Conservation (phyloP, 768 basidiomycete species). For the Mycena rebaudengoi region DNA sequence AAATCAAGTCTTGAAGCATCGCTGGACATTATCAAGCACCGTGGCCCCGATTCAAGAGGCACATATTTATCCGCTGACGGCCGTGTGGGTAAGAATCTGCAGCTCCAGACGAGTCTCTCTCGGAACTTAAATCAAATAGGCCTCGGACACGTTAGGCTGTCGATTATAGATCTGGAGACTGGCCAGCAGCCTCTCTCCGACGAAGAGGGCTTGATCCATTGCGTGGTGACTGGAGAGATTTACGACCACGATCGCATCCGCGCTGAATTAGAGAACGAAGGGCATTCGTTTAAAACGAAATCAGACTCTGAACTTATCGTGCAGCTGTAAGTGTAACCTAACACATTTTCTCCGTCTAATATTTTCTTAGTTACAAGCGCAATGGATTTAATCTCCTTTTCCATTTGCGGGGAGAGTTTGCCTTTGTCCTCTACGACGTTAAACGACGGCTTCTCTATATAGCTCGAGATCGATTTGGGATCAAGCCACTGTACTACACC, state of each 20-base stretch:
- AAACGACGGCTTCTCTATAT: slow-evolving; percentile 11
- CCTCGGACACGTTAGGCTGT: slow-evolving; percentile 10
- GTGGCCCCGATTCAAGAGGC: too few species aligned
- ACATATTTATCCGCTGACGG: neutral
- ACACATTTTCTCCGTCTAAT: neutral
- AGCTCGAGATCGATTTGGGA: slow-evolving; percentile 19
- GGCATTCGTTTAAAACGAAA: slow-evolving; percentile 11
- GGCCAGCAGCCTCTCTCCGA: slow-evolving; percentile 14
- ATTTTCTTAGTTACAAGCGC: slow-evolving; percentile 9
- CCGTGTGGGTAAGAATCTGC: neutral
- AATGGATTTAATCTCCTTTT: slow-evolving; percentile 10
- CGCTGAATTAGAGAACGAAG: too few species aligned
- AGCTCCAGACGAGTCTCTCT: neutral
- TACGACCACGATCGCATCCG: too few species aligned
- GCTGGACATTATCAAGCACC: neutral
- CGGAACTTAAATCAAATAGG: neutral
- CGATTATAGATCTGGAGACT: slow-evolving; percentile 18
- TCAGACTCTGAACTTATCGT: slow-evolving; percentile 9
- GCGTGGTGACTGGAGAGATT: neutral
- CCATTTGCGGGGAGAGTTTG: slow-evolving; percentile 14
- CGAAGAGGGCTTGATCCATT: slow-evolving; percentile 5
- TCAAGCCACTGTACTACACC: too few species aligned
- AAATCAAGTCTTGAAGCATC: neutral
- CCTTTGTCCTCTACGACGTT: neutral
- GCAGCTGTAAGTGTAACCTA: neutral